Evolutionary conservation across 768 basidiomycete genomes (phyloP), one percentile per base, ranked within the genome.

Genomic region (Pleurotus tuoliensis): DNA sequence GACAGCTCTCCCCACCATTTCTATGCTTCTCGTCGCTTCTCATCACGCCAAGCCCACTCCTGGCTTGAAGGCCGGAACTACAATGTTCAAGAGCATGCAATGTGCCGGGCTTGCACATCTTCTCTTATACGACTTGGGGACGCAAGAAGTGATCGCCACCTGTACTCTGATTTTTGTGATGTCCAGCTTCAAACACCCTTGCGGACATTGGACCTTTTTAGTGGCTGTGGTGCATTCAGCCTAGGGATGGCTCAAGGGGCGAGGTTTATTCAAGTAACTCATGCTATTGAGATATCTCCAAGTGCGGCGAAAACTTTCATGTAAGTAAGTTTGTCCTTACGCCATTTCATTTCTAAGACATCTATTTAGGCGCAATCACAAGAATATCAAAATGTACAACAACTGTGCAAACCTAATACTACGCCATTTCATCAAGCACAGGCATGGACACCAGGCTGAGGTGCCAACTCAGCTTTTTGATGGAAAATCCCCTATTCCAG

Each of bases 281-380:
- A 88, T 70, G 80, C 84, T 0, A 69, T 91, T 44, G 91, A 93
- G 61, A 84, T 90, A 18, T 74, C 81, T n/a, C 88, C 90, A 0
- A 88, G 86, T 65, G 88, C 92, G 6, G 85, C 87, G 0, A 70
- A 71, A 56, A 89, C 90, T 1, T 71, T 87, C 13, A 71, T 69
- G 91, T 88, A 62, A 52, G 80, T 66, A 27, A 27, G 1, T 7
- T 57, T 56, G 8, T 52, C 54, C 38, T 52, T 4, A 27, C 39
- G 38, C 39, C 1, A 16, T 20, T 12, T 22, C 40, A 15, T 6
- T 48, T 34, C 41, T 39, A 47, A 60, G 47, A 57, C n/a, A 55
- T 38, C 44, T 46, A 11, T 41, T 58, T 51, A 86, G 83, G 47
- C 69, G 76, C 18, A 87, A 89, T 59, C 81, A 77, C 9, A 73